These are phyloP conservation scores for Chloris gayana DNA, from an alignment of 176 grass and related monocot species.

Conservation along the genomic window DNA sequence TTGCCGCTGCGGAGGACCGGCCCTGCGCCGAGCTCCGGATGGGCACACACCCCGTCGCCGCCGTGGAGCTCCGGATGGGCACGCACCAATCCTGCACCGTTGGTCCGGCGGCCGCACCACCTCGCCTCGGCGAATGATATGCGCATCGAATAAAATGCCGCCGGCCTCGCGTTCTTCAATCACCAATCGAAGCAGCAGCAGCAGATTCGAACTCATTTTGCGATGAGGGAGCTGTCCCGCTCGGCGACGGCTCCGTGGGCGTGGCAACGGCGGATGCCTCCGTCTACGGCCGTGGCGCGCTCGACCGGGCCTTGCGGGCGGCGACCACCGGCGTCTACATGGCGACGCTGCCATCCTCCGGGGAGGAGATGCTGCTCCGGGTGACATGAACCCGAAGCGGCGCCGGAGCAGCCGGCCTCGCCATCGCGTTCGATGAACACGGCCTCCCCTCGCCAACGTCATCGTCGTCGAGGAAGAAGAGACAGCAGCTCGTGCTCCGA, in stretches of 20 bases:
- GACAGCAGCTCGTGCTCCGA: constrained; percentile 42
- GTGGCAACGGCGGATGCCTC: constrained; percentile 27
- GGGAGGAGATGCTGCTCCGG: constrained; percentile 57
- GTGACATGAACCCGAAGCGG: constrained; percentile 61
- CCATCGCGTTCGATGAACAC: constrained; percentile 57
- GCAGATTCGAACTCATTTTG: neutral
- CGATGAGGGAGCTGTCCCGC: constrained; percentile 84
- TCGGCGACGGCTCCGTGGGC: constrained; percentile 61
- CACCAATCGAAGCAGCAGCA: neutral
- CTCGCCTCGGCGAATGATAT: neutral
- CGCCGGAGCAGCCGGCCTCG: constrained; percentile 34
- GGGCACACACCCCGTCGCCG: too few relatives aligned
- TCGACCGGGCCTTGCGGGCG: constrained; percentile 55
- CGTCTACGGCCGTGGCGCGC: constrained; percentile 41
- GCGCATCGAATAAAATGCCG: neutral
- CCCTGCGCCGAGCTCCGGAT: too few relatives aligned
- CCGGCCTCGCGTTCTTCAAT: neutral
- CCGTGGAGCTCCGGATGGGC: too few relatives aligned
- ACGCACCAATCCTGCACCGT: too few relatives aligned
- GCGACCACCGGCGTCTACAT: constrained; percentile 64
- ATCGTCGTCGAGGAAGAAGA: neutral
- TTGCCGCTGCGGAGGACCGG: too few relatives aligned
- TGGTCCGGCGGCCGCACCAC: too few relatives aligned
- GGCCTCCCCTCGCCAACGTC: neutral
- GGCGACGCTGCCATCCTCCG: constrained; percentile 35